Evolutionary conservation across 495 filamentous ascomycete species (phyloP), one percentile per base, ranked within the genome.

Genomic region (Penicillium soppii): DNA sequence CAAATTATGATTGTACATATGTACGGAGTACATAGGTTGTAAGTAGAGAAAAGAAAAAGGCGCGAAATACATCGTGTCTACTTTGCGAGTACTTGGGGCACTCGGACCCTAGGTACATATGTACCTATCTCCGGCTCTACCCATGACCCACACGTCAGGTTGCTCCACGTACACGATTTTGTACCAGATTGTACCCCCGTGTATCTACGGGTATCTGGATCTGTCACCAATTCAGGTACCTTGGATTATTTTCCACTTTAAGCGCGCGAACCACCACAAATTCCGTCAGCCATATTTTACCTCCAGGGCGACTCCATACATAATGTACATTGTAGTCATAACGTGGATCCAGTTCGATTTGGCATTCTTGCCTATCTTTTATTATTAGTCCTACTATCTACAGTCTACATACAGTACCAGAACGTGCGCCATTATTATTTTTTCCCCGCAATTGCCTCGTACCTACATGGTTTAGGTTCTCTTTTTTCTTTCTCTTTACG

Each of bases 201-300:
- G 29, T 32, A 7, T 12, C 29, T 12, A 32, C 10, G 29, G 8
- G 13, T 16, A 25, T 21, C 22, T 43, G 15, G 8, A n/a, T 17
- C 1, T 38, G 21, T 42, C 13, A 32, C 29, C 29, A 3, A 8
- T 4, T 53, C 43, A 42, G 15, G 21, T 32, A 21, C 30, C n/a
- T 49, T 42, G 35, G 30, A 37, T n/a, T 42, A 32, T 59, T 66
- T 59, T 50, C 43, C 42, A 22, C 52, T n/a, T n/a, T 62, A 69
- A 69, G 68, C 68, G 66, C 68, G 58, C 55, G 61, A 68, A 57
- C 58, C 68, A 62, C 63, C 51, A 55, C 47, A 61, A 63, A 52
- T 51, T 30, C 20, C 5, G 1, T n/a, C 15, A 7, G 13, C 40
- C 26, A 32, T 32, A 12, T n/a, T 33, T 40, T 30, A n/a, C 10